Evolutionary conservation across 176 grass and related monocot species (phyloP).

Genomic region (Aegilops tauschii): DNA sequence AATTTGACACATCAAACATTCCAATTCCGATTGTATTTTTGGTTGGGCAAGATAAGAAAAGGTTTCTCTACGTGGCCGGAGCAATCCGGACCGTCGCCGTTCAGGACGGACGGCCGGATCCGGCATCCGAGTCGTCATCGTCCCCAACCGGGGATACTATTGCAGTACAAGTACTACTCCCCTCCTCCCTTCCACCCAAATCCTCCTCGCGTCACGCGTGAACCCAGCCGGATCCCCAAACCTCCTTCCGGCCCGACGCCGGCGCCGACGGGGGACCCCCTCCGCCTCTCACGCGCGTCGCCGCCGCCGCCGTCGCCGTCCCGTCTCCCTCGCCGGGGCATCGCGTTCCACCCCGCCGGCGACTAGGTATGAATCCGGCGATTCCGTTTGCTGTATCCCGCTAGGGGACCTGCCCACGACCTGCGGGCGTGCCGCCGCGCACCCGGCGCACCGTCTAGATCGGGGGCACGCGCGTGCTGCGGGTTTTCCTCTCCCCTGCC

Average conservation of each 20-base stretch:
- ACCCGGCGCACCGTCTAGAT: background rate
- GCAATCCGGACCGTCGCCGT: background rate
- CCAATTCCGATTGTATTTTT: background rate
- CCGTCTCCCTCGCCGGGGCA: background rate
- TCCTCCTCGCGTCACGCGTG: conserved; percentile 10
- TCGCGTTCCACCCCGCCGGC: background rate
- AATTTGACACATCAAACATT: background rate
- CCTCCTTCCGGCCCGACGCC: background rate
- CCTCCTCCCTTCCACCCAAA: conserved; percentile 1
- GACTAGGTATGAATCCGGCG: background rate
- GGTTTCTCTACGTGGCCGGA: background rate
- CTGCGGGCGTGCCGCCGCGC: background rate
- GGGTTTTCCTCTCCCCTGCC: background rate
- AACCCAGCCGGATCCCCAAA: background rate
- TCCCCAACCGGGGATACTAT: background rate
- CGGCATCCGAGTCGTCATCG: background rate
- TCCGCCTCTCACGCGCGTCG: background rate
- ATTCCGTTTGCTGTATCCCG: background rate
- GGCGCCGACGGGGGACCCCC: background rate
- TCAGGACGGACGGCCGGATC: background rate
- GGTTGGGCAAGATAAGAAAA: background rate
- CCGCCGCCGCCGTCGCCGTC: background rate
- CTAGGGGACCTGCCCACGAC: background rate
- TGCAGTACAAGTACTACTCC: background rate
- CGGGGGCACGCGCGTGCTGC: background rate